Conservation (phyloP, 2,329 filamentous ascomycete genomes). For the Ramichloridium luteum region DNA sequence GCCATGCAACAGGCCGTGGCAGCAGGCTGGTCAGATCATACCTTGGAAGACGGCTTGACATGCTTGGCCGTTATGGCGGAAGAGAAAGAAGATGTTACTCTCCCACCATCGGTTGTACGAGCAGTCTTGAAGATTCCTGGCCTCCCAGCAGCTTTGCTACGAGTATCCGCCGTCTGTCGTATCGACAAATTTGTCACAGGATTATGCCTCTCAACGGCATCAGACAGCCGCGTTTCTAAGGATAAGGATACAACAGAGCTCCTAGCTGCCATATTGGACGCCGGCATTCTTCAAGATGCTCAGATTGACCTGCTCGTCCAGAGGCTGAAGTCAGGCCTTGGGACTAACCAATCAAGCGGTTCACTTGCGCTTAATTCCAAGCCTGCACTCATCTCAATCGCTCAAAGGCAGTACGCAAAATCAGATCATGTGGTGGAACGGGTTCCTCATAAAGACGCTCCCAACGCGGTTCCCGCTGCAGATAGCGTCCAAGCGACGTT, state of each 20-base stretch:
- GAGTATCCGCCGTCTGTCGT: constrained; percentile 52
- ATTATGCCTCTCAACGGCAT: constrained; percentile 26
- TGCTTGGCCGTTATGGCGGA: constrained; percentile 74
- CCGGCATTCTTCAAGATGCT: constrained; percentile 4
- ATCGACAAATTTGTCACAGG: constrained; percentile 62
- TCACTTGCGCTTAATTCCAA: too few species aligned
- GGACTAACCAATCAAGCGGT: too few species aligned
- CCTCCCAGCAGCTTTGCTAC: constrained; percentile 46
- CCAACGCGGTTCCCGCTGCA: too few species aligned
- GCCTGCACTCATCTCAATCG: too few species aligned
- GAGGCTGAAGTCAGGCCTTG: too few species aligned
- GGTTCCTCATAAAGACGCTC: too few species aligned
- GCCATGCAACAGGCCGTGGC: constrained; percentile 84
- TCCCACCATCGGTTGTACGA: constrained; percentile 59
- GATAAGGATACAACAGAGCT: constrained; percentile 5
- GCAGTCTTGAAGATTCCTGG: constrained; percentile 52
- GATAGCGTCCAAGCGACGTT: too few species aligned
- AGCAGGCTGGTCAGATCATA: constrained; percentile 62
- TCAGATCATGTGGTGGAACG: too few species aligned
- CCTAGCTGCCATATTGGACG: constrained; percentile 5
- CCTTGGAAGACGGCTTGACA: constrained; percentile 58
- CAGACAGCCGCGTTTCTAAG: neutral
- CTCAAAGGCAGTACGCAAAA: too few species aligned
- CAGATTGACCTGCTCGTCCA: constrained; percentile 8
- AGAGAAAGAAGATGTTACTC: constrained; percentile 56